Base-by-base conservation (phyloP, 305 asterid species). In the Plantago lanceolata region DNA sequence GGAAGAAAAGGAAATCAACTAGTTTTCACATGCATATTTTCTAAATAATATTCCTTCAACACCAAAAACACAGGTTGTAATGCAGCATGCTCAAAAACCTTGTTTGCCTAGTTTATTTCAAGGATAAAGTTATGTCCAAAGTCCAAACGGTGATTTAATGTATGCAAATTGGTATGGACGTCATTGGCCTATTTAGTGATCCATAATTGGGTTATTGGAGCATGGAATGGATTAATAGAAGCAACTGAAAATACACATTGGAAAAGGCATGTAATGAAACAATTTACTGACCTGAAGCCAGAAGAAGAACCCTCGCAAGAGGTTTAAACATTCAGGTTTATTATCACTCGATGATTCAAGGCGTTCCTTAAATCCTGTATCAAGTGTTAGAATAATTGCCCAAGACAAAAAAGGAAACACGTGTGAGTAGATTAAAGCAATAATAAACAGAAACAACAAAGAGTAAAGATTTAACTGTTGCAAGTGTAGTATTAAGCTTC, bases 221-320 rank as follows among this genome's bases (percentile, higher is more conserved):
- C 40, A 33, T 33, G 40, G 40, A 33, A 33, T 33, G 40, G 40
- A 33, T 33, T 33, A 33, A 33, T 7, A 33, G 9, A 33, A 0
- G 40, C 43, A 47, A 53, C 45, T 35, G 15, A 21, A 52, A 64
- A 68, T 15, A 2, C 35, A 60, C 31, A 47, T 4, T 8, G 0
- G 28, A 57, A 26, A n/a, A 40, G 35, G 35, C 20, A 45, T 9
- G 51, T 24, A 17, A 35, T 44, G 67, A 28, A 63, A 31, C 19
- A 49, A 59, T 44, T 19, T 40, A 72, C 62, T 48, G 43, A 77
- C 94, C 86, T 78, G 52, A 50, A 80, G 67, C 87, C 84, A 86
- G 63, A 73, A 86, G 80, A 78, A 68, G 62, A 77, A 82, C 20
- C 85, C 89, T 61, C 87, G 89, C 28, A 80, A 50, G 64, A 86